A percentile compares a stretch with the other conserved stretches of the same genome.
phyloP scores from a whole-genome alignment of 805 yeast genomes.

The Pichia phayaonensis region DNA sequence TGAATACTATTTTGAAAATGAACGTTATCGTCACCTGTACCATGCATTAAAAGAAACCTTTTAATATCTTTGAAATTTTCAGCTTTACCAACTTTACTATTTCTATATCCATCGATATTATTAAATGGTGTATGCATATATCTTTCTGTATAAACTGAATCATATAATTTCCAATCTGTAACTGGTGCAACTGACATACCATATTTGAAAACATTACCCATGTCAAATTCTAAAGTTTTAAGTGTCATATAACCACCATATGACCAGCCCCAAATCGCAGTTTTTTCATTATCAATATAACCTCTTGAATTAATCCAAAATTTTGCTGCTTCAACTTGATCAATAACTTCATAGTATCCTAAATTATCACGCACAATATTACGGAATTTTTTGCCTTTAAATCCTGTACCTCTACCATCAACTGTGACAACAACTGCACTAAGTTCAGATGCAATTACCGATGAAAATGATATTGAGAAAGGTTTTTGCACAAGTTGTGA shows the following conservation, averaged over 20 bases:
- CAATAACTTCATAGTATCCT: conserved; percentile 76
- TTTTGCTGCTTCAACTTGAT: conserved; percentile 82
- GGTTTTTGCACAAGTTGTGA: conserved; percentile 70
- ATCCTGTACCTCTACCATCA: conserved; percentile 97
- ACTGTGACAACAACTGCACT: conserved; percentile 87
- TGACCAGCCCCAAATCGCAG: conserved; percentile 98
- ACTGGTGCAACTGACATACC: conserved; percentile 98
- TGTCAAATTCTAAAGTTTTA: conserved; percentile 79
- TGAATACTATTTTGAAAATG: conserved; percentile 85
- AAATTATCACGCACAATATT: conserved; percentile 72
- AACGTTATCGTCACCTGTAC: conserved; percentile 96
- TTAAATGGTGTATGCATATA: conserved; percentile 81
- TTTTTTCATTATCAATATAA: conserved; percentile 59
- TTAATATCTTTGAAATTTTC: conserved; percentile 46
- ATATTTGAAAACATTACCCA: conserved; percentile 65
- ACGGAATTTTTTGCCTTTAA: conserved; percentile 71
- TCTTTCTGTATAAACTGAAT: conserved; percentile 89
- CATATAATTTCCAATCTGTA: conserved; percentile 88
- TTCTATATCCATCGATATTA: conserved; percentile 56
- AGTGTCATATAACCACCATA: conserved; percentile 93
- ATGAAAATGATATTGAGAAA: conserved; percentile 58
- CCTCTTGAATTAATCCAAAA: conserved; percentile 46
- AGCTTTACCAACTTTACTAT: conserved; percentile 52
- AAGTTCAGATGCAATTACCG: conserved; percentile 67
- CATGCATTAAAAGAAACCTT: conserved; percentile 86